Conservation (phyloP, 1,139 yeast genomes). For the Suhomyces taliae region DNA sequence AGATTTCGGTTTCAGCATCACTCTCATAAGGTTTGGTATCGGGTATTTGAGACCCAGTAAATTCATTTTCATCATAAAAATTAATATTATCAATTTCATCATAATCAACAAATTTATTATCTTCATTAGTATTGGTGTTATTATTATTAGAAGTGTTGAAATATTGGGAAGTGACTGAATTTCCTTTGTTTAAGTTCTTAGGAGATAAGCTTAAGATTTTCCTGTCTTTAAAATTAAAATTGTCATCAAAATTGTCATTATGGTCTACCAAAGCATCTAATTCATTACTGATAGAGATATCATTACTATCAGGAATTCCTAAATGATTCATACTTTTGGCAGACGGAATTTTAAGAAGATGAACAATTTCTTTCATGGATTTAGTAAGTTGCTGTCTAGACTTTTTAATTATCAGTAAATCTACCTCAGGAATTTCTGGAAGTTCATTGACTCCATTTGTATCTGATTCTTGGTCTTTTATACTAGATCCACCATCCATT, state of each 20-base stretch:
- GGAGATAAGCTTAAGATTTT: slow-evolving; percentile 12
- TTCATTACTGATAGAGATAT: slow-evolving; percentile 11
- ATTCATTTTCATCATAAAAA: slow-evolving; percentile 7
- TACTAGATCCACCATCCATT: slow-evolving; percentile 1
- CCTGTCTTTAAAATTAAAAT: slow-evolving; percentile 13
- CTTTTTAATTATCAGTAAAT: slow-evolving; percentile 37
- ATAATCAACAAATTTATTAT: slow-evolving; percentile 6
- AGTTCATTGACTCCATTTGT: neutral
- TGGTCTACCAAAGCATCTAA: slow-evolving; percentile 17
- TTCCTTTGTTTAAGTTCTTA: slow-evolving; percentile 5
- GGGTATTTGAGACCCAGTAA: slow-evolving; percentile 6
- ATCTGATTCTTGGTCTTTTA: neutral
- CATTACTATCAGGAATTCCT: slow-evolving; percentile 19
- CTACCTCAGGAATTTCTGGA: slow-evolving; percentile 40
- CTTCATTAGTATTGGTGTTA: neutral
- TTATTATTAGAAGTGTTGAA: slow-evolving; percentile 6
- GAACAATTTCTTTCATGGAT: slow-evolving; percentile 45
- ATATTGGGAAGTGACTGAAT: slow-evolving; percentile 12
- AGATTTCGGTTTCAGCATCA: slow-evolving; percentile 18
- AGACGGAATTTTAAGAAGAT: slow-evolving; percentile 40
- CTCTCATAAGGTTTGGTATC: slow-evolving; percentile 12
- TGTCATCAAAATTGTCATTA: slow-evolving; percentile 10
- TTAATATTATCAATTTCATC: slow-evolving; percentile 9
- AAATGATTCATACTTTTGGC: slow-evolving; percentile 21
- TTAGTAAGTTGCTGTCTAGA: slow-evolving; percentile 41